Evolutionary conservation across 805 yeast species (phyloP), one percentile per base, ranked within the genome.

Genomic region (Yarrowia alimentaria): DNA sequence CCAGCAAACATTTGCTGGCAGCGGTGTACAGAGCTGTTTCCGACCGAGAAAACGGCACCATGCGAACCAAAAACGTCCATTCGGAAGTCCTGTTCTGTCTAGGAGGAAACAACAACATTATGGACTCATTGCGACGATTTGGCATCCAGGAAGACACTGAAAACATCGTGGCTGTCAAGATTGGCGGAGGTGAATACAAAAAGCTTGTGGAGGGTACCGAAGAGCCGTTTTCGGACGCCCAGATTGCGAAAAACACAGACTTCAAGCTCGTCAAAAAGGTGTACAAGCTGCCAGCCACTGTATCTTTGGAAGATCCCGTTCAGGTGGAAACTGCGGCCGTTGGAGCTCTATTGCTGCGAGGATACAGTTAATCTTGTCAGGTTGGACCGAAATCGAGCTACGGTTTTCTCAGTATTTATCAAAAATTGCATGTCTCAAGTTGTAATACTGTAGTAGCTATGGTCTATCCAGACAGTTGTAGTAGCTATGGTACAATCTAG

Each of bases 11-110:
- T 56, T 57, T 87, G 10, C 68, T 71, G 49, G 70, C 81, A 38
- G 80, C 86, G 1, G 63, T 81, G 1, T 79, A 82, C 61, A 75
- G 81, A 56, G 77, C 86, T 2, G 58, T 85, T 2, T 63, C 73
- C 11, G 89, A 84, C 61, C 58, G 64, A 18, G 68, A 70, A 28
- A 76, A 70, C 11, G 71, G 65, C 16, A 16, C 58, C 38, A 71
- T 78, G 70, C 74, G 81, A 56, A 81, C 95, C 8, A 79, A 75
- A 57, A 74, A 80, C 0, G 58, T 86, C 24, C 84, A 85, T 60
- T 80, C 93, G 0, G 95, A 87, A 60, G 70, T 83, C 30, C 75
- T 85, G 18, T 77, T 81, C 60, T 77, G 80, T 53, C 67, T 87
- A 53, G 78, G 89, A 1, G 87, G 91, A 6, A 58, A 49, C 25